Evolutionary conservation across 495 filamentous ascomycete species (phyloP), one percentile per base, ranked within the genome.

Genomic region (Podospora didyma): DNA sequence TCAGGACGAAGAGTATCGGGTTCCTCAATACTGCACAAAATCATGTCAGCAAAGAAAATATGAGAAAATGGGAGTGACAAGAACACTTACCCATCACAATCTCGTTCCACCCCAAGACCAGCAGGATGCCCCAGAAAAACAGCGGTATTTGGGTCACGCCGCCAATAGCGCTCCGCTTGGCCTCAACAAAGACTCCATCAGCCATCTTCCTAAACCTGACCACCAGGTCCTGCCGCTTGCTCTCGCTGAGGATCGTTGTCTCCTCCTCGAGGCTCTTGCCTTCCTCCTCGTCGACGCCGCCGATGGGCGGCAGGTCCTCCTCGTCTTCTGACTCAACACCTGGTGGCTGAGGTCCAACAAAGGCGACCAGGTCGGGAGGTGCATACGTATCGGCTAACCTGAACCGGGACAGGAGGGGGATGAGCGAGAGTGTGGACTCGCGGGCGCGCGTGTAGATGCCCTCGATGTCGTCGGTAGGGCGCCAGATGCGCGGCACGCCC

Each of bases 191-290:
- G 2, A 98, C 92, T 0, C 91, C 94, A 67, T 98, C 94, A 16
- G 94, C 94, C 59, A 89, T 90, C 77, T 97, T 96, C 80, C 96
- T 96, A 76, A 98, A 98, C 58, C 94, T 80, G n/a, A 92, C 86
- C 12, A 89, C 87, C 53, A 97, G 80, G 70, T 97, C 94, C 65
- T 91, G 86, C 53, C 85, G 81, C 64, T 97, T 97, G 39, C 83
- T 79, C 67, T 97, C 94, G 57, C 85, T 85, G 28, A 98, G 78
- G 10, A 98, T 82, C n/a, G 89, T 92, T 85, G 92, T 94, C 72
- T 97, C 94, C 69, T 97, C 94, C 63, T 95, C 91, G 37, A 96
- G 75, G 56, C 86, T 93, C 83, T 90, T 95, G 64, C 89, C 89
- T 55, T 96, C 92, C 50, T 96, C 90, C 64, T 94, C 92, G 55